phyloP scores from a whole-genome alignment of 208 protist genomes.

The Entamoeba histolytica region DNA sequence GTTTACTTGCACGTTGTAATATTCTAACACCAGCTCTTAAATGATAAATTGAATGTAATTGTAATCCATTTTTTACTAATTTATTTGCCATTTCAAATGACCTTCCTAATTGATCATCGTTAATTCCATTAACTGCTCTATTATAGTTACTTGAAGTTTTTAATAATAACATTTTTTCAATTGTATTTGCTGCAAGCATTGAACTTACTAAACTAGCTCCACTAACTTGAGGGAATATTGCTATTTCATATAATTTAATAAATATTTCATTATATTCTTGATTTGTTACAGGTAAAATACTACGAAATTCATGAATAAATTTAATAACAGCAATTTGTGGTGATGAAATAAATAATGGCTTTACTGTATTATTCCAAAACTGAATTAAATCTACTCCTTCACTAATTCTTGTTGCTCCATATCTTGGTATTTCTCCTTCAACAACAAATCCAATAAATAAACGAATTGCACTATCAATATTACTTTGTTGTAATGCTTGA shows the following conservation, averaged over 20 bases:
- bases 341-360: not conserved
- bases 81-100: not conserved
- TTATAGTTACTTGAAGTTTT: not conserved
- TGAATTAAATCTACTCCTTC: not conserved
- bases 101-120: not conserved
- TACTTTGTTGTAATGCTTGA: not conserved
- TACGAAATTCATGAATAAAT: not conserved
- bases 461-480: not conserved
- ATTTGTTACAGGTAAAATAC: not conserved
- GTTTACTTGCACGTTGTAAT: not conserved
- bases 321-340: not conserved
- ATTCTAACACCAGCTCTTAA: not conserved
- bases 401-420: not conserved
- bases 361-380: not conserved
- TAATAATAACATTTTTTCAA: not conserved
- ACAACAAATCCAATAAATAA: not conserved
- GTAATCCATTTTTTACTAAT: not conserved
- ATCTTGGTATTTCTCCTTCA: not conserved
- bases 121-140: not conserved
- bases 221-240: not conserved
- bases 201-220: not conserved
- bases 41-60: not conserved
- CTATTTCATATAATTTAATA: not conserved
- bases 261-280: not conserved
- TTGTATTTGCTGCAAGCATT: not conserved